A percentile compares a stretch with the other conserved stretches of the same genome.
Evolutionary conservation across 352 stramenopile genomes (phyloP).

Genomic region (Pythium folliculosum): DNA sequence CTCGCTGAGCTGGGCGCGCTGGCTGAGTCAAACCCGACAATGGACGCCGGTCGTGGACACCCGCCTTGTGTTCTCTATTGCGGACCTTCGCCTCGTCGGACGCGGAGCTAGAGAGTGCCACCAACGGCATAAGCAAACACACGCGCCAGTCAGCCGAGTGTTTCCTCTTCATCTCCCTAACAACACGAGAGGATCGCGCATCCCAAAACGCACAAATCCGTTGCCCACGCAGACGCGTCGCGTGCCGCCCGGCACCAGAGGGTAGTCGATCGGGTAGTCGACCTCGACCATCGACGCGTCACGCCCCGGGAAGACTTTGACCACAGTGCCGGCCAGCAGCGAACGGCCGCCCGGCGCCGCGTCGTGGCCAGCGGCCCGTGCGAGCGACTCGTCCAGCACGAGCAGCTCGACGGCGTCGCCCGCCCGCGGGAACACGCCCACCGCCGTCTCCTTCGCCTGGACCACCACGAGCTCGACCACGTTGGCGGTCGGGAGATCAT

Average conservation of each 20-base stretch:
- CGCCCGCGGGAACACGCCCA: conserved; percentile 42
- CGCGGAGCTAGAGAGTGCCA: not conserved
- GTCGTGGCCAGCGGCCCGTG: conserved; percentile 2
- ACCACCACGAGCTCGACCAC: conserved; percentile 36
- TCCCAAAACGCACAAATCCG: conserved; percentile 42
- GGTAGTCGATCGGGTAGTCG: conserved; percentile 31
- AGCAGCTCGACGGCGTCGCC: conserved; percentile 46
- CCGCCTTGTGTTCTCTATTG: not conserved
- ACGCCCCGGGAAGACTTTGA: conserved; percentile 41
- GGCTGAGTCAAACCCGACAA: no score
- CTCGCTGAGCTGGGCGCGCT: no score
- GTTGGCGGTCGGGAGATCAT: conserved; percentile 23
- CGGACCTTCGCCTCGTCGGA: not conserved
- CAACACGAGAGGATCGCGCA: no score
- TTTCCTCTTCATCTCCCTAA: no score
- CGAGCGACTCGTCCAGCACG: conserved; percentile 34
- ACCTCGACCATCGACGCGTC: conserved; percentile 57
- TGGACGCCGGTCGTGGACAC: not conserved
- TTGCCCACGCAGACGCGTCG: conserved; percentile 50
- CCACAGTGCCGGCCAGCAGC: conserved; percentile 39
- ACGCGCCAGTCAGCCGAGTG: no score
- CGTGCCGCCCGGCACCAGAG: conserved; percentile 18
- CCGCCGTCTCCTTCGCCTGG: conserved; percentile 25
- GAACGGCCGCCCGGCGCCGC: not conserved
- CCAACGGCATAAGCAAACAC: no score